A percentile compares a stretch with the other conserved stretches of the same genome.
Evolutionary conservation across 345 rosid genomes (phyloP).

Genomic region (Bruguiera gymnorhiza): DNA sequence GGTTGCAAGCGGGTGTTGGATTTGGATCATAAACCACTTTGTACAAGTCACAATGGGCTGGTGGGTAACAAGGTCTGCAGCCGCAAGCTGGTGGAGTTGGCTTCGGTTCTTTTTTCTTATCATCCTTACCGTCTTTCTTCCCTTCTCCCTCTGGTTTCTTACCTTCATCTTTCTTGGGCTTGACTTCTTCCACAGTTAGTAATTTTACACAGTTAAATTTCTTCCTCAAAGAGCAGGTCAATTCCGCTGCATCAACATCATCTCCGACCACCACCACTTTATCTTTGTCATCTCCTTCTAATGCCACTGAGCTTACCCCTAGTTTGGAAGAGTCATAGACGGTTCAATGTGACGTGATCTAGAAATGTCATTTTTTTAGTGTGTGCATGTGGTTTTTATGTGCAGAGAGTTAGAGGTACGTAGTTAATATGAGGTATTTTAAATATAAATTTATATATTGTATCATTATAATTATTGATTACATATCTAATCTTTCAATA

Average conservation of each 20-base stretch:
- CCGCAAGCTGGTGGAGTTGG: background rate
- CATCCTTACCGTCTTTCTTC: no score
- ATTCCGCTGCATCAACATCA: slow-evolving; percentile 32
- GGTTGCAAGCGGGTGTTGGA: background rate
- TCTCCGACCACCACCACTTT: slow-evolving; percentile 36
- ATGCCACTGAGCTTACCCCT: slow-evolving; percentile 42
- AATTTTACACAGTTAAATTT: background rate
- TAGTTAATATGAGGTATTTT: no score
- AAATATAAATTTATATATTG: no score
- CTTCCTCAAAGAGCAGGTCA: background rate
- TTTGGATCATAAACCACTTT: background rate
- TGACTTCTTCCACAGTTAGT: background rate
- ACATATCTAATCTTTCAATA: no score
- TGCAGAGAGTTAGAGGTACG: no score
- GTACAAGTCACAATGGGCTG: background rate
- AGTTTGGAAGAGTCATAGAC: background rate
- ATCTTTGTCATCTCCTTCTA: slow-evolving; percentile 31
- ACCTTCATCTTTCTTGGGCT: background rate
- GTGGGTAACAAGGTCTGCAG: background rate
- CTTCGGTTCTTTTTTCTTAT: no score
- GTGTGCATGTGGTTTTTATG: no score
- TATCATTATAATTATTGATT: no score
- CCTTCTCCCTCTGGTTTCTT: no score
- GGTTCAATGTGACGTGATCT: no score
- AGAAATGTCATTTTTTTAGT: no score